Evolutionary conservation across 148 eudicot genomes (phyloP).

Genomic region (Rhododendron simsii): DNA sequence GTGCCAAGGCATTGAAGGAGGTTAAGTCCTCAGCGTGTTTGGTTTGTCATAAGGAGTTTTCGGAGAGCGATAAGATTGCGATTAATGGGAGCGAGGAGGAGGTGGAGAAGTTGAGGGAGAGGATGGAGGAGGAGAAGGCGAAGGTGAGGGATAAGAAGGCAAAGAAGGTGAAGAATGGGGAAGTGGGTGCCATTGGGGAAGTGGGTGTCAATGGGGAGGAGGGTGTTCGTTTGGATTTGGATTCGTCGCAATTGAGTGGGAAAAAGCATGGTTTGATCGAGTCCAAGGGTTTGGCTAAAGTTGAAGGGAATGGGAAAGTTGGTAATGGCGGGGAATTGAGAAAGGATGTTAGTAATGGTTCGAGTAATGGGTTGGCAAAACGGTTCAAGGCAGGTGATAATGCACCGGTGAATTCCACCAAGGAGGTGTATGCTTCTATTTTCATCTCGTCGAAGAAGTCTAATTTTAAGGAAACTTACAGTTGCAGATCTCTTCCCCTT

Average conservation of each 20-base stretch:
- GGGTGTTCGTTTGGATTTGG: constrained; percentile 10
- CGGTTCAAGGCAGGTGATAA: constrained; percentile 64
- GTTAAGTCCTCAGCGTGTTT: constrained; percentile 63
- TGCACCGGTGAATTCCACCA: constrained; percentile 69
- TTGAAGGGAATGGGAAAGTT: constrained; percentile 27
- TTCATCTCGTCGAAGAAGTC: constrained; percentile 85
- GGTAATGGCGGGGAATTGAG: constrained; percentile 12
- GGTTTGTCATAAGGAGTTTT: constrained; percentile 63
- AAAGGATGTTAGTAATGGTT: constrained; percentile 7
- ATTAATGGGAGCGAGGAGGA: constrained; percentile 85
- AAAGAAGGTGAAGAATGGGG: constrained; percentile 43
- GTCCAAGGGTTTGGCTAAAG: constrained; percentile 25
- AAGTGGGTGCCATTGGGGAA: no score
- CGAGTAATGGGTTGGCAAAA: constrained; percentile 29
- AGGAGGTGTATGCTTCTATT: constrained; percentile 75
- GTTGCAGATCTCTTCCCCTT: constrained; percentile 84
- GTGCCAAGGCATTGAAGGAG: constrained; percentile 81
- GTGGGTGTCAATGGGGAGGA: constrained; percentile 3
- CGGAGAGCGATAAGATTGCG: constrained; percentile 61
- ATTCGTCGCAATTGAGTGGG: constrained; percentile 38
- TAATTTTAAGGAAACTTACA: constrained; percentile 72
- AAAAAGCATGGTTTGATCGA: constrained; percentile 46
- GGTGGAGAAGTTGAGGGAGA: constrained; percentile 55
- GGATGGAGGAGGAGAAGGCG: constrained; percentile 44
- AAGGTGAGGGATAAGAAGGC: constrained; percentile 47